Conservation (phyloP, 2,329 filamentous ascomycete species). For the Juglanconis oblonga region DNA sequence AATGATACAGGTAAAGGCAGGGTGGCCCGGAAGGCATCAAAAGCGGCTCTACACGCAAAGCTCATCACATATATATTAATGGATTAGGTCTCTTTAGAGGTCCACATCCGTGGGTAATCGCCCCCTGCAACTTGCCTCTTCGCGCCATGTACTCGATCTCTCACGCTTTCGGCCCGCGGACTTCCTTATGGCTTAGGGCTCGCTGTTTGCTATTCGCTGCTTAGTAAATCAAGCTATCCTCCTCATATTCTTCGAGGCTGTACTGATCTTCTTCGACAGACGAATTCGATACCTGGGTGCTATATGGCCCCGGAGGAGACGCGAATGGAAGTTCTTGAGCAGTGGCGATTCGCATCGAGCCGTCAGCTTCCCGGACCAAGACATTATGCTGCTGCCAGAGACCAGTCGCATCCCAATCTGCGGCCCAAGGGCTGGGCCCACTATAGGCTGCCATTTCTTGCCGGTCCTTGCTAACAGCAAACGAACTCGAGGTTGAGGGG, state of each 20-base stretch:
- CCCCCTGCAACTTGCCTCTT: neutral
- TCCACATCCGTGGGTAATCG: neutral
- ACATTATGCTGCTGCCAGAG: neutral
- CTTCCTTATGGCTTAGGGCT: too few species aligned
- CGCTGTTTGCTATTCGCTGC: neutral
- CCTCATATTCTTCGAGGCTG: neutral
- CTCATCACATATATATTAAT: neutral
- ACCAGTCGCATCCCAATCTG: too few species aligned
- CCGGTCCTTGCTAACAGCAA: too few species aligned
- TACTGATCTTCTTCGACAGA: neutral
- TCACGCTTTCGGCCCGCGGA: neutral
- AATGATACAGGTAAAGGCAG: conserved; percentile 8
- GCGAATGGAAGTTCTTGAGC: neutral
- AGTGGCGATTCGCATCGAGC: neutral
- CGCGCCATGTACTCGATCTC: neutral
- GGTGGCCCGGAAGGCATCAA: neutral
- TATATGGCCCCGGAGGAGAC: neutral
- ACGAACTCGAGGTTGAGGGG: too few species aligned
- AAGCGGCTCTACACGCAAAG: neutral
- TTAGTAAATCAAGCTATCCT: neutral
- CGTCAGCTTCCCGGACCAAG: neutral
- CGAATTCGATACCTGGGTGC: neutral
- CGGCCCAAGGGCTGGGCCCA: too few species aligned
- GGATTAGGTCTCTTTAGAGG: neutral
- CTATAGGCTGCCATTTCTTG: too few species aligned